phyloP scores from a whole-genome alignment of 2,329 filamentous ascomycete species.

The Tolypocladium pustulatum region DNA sequence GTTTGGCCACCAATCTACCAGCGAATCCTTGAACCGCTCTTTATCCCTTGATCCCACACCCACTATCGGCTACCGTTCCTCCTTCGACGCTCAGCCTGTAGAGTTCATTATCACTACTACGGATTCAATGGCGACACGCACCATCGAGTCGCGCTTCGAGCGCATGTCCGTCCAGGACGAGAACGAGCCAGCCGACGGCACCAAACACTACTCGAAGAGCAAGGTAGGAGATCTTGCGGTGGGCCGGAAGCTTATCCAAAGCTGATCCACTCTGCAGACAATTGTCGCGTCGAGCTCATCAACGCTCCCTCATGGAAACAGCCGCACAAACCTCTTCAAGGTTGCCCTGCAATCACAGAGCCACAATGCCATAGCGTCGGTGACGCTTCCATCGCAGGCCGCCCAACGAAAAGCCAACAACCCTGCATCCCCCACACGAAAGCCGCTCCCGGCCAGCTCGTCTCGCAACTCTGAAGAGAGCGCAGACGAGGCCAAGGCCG shows the following conservation, averaged over 20 bases:
- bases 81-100: background rate
- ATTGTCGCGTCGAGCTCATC: slow-evolving; percentile 19
- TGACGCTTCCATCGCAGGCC: slow-evolving; percentile 57
- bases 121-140: slow-evolving; percentile 56
- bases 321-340: slow-evolving; percentile 76
- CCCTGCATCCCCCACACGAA: slow-evolving; percentile 41
- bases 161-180: slow-evolving; percentile 83
- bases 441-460: slow-evolving; percentile 32
- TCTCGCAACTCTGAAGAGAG: slow-evolving; percentile 36
- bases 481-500: slow-evolving; percentile 37
- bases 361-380: slow-evolving; percentile 52
- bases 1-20: background rate
- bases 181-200: slow-evolving; percentile 53
- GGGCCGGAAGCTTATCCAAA: slow-evolving; percentile 17
- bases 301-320: slow-evolving; percentile 41
- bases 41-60: background rate
- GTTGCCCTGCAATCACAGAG: slow-evolving; percentile 73
- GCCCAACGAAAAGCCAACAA: slow-evolving; percentile 41
- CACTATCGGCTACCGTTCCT: background rate
- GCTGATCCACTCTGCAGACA: slow-evolving; percentile 21
- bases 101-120: background rate
- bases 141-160: slow-evolving; percentile 81
- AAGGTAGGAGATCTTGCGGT: slow-evolving; percentile 46
- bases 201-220: slow-evolving; percentile 53
- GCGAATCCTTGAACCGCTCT: background rate